Evolutionary conservation across 768 basidiomycete genomes (phyloP).

Genomic region (Lentinula sp.): DNA sequence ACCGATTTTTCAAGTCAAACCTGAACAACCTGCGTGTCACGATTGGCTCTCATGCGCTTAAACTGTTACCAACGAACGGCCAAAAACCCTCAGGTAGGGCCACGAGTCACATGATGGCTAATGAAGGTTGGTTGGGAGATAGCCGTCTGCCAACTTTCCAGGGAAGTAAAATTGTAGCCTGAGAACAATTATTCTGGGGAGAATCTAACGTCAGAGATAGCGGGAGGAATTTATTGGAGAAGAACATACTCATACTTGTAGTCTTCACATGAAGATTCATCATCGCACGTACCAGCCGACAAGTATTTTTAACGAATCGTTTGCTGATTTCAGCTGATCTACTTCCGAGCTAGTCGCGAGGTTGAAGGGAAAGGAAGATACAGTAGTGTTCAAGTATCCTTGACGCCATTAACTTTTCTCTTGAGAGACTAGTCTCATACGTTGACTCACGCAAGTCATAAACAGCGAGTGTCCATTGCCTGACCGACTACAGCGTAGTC

Average conservation of each 20-base stretch:
- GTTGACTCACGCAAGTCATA: too few relatives aligned
- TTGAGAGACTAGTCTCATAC: too few relatives aligned
- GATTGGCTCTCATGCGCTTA: constrained; percentile 12
- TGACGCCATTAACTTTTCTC: too few relatives aligned
- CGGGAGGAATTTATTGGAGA: neutral
- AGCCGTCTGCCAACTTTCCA: neutral
- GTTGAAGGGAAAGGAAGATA: too few relatives aligned
- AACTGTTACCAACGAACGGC: constrained; percentile 29
- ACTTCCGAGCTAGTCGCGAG: too few relatives aligned
- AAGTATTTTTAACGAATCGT: too few relatives aligned
- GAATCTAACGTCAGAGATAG: neutral
- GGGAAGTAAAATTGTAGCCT: neutral
- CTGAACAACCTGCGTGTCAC: constrained; percentile 9
- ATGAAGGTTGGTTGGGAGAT: neutral
- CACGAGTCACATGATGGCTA: neutral
- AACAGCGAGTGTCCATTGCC: too few relatives aligned
- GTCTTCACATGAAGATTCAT: too few relatives aligned
- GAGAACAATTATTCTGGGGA: neutral
- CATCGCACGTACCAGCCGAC: too few relatives aligned
- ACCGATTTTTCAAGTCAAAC: neutral
- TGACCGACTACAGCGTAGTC: too few relatives aligned
- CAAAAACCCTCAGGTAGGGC: constrained; percentile 29
- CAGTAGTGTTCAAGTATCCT: too few relatives aligned
- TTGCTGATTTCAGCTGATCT: too few relatives aligned
- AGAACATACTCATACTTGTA: neutral